Evolutionary conservation across 805 yeast genomes (phyloP).

Genomic region (Wickerhamomyces queroliae): DNA sequence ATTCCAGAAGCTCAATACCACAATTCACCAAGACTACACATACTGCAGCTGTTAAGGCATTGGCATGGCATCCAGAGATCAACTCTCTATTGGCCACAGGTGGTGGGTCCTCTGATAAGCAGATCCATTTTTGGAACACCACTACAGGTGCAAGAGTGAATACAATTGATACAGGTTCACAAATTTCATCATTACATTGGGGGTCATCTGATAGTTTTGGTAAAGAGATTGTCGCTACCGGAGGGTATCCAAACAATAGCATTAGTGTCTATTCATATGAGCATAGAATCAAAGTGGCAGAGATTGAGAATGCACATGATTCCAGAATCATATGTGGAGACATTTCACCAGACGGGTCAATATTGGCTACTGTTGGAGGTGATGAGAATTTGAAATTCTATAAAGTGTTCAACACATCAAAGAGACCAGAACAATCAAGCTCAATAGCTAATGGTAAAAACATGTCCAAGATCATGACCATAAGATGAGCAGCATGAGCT

Average conservation of each 20-base stretch:
- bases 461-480: constrained; percentile 46
- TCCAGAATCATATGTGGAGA: constrained; percentile 79
- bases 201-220: constrained; percentile 71
- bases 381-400: constrained; percentile 96
- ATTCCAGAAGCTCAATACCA: constrained; percentile 65
- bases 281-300: constrained; percentile 80
- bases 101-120: constrained; percentile 88
- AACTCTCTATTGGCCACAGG: constrained; percentile 85
- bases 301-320: constrained; percentile 82
- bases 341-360: constrained; percentile 84
- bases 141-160: constrained; percentile 83
- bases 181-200: constrained; percentile 92
- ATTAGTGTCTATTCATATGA: constrained; percentile 84
- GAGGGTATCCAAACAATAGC: constrained; percentile 87
- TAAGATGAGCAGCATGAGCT: constrained; percentile 28
- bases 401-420: constrained; percentile 69
- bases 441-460: constrained; percentile 35
- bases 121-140: constrained; percentile 93
- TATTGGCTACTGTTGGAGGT: constrained; percentile 91
- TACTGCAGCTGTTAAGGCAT: constrained; percentile 91
- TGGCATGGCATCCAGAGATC: constrained; percentile 93
- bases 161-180: constrained; percentile 87
- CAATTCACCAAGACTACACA: constrained; percentile 73
- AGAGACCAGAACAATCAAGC: constrained; percentile 27
- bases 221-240: constrained; percentile 83